Base-by-base conservation (phyloP, 148 eudicot genomes). In the Suaeda aralocaspica region DNA sequence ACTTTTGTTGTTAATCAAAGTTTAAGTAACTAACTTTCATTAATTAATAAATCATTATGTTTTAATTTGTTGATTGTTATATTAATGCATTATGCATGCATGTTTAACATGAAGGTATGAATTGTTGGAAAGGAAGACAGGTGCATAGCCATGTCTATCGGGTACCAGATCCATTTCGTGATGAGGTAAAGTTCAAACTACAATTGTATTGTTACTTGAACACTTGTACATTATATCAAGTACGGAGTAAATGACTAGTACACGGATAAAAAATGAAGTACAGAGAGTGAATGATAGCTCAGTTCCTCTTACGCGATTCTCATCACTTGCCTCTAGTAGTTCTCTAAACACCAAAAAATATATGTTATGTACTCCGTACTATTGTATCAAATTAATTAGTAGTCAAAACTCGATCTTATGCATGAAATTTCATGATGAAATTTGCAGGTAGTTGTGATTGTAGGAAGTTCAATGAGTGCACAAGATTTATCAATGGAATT, bases 401-500 rank as follows among this genome's bases (percentile, higher is more conserved):
- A 45, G 49, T 11, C 49, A 45, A 36, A 36, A 36, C 41, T 3
- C 8, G 41, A 36, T 4, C 8, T 36, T 36, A 36, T 36, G 8
- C 8, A 36, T 36, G 41, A 36, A 36, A 36, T 36, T 36, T 36
- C 41, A n/a, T n/a, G n/a, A n/a, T n/a, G n/a, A n/a, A n/a, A n/a
- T n/a, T 46, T 46, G 66, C 70, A 88, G 92, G 92, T 88, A 51
- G 87, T 90, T 55, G 96, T 88, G 82, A 85, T 90, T 4, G 91
- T 90, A 73, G 92, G 96, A 67, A 86, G 73, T 73, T 86, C 89
- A 59, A 12, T 81, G 26, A 90, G 92, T 76, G 92, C 89, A 45
- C 92, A 90, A 57, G 96, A 90, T 69, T 72, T 90, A 60, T 82
- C 92, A 58, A 71, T 90, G 85, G 96, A 88, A 80, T 84, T 90